phyloP scores from a whole-genome alignment of 768 basidiomycete species.

The Hericium rajendrae region DNA sequence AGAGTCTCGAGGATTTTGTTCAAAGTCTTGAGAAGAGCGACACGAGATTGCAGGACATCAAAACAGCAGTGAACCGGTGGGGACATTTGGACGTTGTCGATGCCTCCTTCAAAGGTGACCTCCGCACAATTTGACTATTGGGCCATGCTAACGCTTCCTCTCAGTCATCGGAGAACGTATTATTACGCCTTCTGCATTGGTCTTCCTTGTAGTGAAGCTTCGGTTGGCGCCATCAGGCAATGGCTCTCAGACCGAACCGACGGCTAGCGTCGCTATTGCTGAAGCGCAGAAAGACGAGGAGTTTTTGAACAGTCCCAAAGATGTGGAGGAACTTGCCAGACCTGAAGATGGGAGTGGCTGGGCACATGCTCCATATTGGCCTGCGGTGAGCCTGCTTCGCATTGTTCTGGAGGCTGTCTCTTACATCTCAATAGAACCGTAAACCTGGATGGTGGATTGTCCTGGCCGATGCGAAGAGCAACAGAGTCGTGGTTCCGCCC shows the following conservation, averaged over 20 bases:
- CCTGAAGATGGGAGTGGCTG: slow-evolving; percentile 36
- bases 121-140: not conserved
- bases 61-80: slow-evolving; percentile 61
- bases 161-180: slow-evolving; percentile 85
- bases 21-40: slow-evolving; percentile 43
- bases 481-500: slow-evolving; percentile 82
- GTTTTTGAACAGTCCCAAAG: slow-evolving; percentile 54
- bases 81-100: slow-evolving; percentile 71
- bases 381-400: slow-evolving; percentile 45
- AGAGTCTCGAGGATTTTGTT: slow-evolving; percentile 34
- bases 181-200: slow-evolving; percentile 82
- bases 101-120: slow-evolving; percentile 75
- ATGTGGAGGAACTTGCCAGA: slow-evolving; percentile 48
- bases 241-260: slow-evolving; percentile 20
- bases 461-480: slow-evolving; percentile 78
- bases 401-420: no score
- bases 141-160: not conserved
- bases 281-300: slow-evolving; percentile 46
- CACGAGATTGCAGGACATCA: slow-evolving; percentile 38
- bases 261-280: slow-evolving; percentile 25
- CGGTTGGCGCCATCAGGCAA: slow-evolving; percentile 50
- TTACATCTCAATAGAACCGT: slow-evolving; percentile 44
- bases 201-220: slow-evolving; percentile 78
- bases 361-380: slow-evolving; percentile 94
- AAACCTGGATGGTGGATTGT: slow-evolving; percentile 92